phyloP scores from a whole-genome alignment of 192 early-diverging fungal genomes.

The Backusella mclennaniae region DNA sequence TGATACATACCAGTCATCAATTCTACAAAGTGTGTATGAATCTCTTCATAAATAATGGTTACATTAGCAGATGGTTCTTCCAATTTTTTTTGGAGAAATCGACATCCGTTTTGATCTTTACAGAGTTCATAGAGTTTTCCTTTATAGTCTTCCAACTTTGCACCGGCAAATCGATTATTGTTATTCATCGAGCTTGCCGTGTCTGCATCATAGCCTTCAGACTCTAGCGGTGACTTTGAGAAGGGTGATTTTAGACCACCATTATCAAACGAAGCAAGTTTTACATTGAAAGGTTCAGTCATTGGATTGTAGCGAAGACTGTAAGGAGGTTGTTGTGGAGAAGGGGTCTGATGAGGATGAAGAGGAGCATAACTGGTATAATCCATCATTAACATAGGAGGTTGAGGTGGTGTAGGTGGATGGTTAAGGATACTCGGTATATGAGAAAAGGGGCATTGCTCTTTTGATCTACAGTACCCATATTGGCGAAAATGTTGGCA shows the following conservation, averaged over 20 bases:
- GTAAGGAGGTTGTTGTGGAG: slow-evolving; percentile 12
- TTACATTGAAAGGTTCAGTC: slow-evolving; percentile 11
- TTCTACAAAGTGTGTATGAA: slow-evolving; percentile 69
- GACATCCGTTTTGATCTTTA: slow-evolving; percentile 89
- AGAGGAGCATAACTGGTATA: slow-evolving; percentile 8
- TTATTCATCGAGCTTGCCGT: slow-evolving; percentile 1
- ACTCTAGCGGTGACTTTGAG: neutral
- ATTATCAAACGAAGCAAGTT: slow-evolving; percentile 17
- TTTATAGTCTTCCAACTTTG: slow-evolving; percentile 63
- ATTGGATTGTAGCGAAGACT: slow-evolving; percentile 17
- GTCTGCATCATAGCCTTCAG: slow-evolving; percentile 16
- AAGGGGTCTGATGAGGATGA: slow-evolving; percentile 4
- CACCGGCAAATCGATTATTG: slow-evolving; percentile 67
- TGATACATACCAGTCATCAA: slow-evolving; percentile 73
- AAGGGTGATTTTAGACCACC: slow-evolving; percentile 8
- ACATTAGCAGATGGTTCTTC: slow-evolving; percentile 71
- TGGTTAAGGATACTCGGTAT: slow-evolving; percentile 21
- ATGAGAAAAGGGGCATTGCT: slow-evolving; percentile 54
- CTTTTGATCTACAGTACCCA: slow-evolving; percentile 47
- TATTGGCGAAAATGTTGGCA: slow-evolving; percentile 43
- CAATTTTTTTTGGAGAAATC: slow-evolving; percentile 83
- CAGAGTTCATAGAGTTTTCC: slow-evolving; percentile 76
- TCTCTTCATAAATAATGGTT: slow-evolving; percentile 74
- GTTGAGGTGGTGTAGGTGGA: slow-evolving; percentile 3
- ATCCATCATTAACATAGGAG: slow-evolving; percentile 2